phyloP scores from a whole-genome alignment of 2,329 filamentous ascomycete genomes.

The Colletotrichum chlorophyti region DNA sequence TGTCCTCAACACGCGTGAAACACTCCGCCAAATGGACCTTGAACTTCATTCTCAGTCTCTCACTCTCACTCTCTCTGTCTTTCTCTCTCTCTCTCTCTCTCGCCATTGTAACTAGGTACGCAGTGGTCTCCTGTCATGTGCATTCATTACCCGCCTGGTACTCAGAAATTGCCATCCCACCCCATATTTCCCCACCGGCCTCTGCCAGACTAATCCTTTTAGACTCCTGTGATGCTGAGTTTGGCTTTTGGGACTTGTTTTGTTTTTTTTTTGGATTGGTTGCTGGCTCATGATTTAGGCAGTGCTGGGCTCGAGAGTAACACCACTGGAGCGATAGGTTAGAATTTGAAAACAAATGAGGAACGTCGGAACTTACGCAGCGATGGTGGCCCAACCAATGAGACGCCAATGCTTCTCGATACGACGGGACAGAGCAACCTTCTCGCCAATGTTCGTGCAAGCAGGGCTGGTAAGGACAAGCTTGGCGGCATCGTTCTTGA shows the following conservation, averaged over 20 bases:
- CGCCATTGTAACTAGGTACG: constrained; percentile 19
- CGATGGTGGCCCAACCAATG: constrained; percentile 88
- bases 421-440: constrained; percentile 94
- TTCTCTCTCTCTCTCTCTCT: too few species aligned
- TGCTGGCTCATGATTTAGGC: constrained; percentile 39
- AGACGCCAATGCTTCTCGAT: constrained; percentile 99
- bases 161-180: constrained; percentile 17
- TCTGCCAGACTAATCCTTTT: constrained; percentile 25
- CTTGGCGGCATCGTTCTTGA: constrained; percentile 98
- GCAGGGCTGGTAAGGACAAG: constrained; percentile 90
- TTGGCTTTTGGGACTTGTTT: constrained; percentile 17
- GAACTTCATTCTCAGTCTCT: neutral
- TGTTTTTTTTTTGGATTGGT: constrained; percentile 10
- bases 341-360: constrained; percentile 25
- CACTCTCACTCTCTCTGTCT: neutral
- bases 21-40: constrained; percentile 1
- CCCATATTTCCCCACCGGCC: constrained; percentile 1
- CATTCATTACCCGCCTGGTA: constrained; percentile 28
- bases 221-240: constrained; percentile 27
- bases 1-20: constrained; percentile 9
- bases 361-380: constrained; percentile 65
- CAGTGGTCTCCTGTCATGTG: constrained; percentile 17
- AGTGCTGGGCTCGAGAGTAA: constrained; percentile 59
- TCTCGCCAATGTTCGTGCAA: constrained; percentile 97
- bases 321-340: constrained; percentile 52